Percentiles rank a stretch among this genome's conserved stretches.
Evolutionary conservation across 73 alveolate genomes (phyloP).

Genomic region (Blepharisma japonicum): DNA sequence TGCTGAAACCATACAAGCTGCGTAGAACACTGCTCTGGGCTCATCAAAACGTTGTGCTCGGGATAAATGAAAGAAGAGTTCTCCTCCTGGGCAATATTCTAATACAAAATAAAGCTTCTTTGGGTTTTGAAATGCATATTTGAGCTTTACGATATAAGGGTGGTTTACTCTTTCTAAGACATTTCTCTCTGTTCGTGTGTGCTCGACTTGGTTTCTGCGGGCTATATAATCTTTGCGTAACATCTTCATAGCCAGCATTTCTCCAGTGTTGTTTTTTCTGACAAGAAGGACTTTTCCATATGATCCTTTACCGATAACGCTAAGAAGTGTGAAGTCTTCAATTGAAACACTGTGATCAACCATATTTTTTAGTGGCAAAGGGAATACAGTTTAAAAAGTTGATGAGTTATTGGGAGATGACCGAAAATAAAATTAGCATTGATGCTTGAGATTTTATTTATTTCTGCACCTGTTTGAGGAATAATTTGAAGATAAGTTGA

Average conservation of each 20-base stretch:
- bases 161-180: conserved; percentile 68
- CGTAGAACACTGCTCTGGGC: conserved; percentile 67
- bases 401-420: no score
- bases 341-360: no score
- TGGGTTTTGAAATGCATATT: conserved; percentile 76
- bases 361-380: no score
- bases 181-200: conserved; percentile 74
- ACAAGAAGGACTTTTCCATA: conserved; percentile 15
- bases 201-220: conserved; percentile 30
- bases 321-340: background rate
- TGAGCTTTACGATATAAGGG: conserved; percentile 73
- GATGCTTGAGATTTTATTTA: no score
- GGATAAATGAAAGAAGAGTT: conserved; percentile 68
- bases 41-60: conserved; percentile 66
- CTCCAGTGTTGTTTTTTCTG: conserved; percentile 1
- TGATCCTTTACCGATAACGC: conserved; percentile 6
- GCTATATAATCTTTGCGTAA: background rate
- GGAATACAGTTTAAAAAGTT: no score
- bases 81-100: conserved; percentile 93
- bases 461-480: no score
- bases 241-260: background rate
- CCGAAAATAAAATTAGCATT: no score
- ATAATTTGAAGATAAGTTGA: no score
- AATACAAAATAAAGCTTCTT: conserved; percentile 80
- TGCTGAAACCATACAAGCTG: conserved; percentile 66